phyloP scores from a whole-genome alignment of 83 land plant species.

The Thuja plicata region DNA sequence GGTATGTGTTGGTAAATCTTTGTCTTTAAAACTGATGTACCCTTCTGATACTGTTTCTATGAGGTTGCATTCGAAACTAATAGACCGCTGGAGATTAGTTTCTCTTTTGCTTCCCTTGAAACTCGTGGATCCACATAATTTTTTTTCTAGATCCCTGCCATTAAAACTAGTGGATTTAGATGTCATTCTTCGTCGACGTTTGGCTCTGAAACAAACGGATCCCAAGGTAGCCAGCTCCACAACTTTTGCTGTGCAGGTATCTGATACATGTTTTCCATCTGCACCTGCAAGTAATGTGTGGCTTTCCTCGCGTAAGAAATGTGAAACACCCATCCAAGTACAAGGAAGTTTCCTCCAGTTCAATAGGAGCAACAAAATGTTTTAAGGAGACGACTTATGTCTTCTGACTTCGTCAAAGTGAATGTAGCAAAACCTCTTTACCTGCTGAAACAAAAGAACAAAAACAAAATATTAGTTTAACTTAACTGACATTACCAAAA shows the following conservation, averaged over 20 bases:
- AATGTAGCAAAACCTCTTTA: not conserved
- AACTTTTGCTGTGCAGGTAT: not conserved
- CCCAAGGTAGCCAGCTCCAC: constrained; percentile 13
- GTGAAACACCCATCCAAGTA: not conserved
- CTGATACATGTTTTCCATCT: constrained; percentile 2
- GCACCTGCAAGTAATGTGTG: not conserved
- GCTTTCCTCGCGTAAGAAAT: not conserved
- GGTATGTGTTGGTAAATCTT: not conserved
- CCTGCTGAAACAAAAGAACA: not conserved
- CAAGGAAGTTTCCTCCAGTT: not conserved
- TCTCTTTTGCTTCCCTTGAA: constrained; percentile 36
- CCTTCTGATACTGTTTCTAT: not conserved
- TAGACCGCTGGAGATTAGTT: constrained; percentile 30
- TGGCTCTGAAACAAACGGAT: constrained; percentile 47
- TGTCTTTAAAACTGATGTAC: constrained; percentile 6
- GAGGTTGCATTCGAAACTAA: constrained; percentile 32
- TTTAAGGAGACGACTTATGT: not conserved
- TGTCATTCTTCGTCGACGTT: constrained; percentile 19
- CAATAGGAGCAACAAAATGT: not conserved
- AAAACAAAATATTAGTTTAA: not conserved
- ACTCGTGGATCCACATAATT: constrained; percentile 33
- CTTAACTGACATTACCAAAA: not conserved
- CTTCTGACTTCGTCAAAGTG: not conserved
- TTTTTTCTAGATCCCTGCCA: constrained; percentile 31
- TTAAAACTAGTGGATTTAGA: constrained; percentile 21